A percentile compares a stretch with the other conserved stretches of the same genome.
These are phyloP conservation scores for Geotrichum ghanense DNA, from an alignment of 805 yeast genomes.

Conservation along the genomic window DNA sequence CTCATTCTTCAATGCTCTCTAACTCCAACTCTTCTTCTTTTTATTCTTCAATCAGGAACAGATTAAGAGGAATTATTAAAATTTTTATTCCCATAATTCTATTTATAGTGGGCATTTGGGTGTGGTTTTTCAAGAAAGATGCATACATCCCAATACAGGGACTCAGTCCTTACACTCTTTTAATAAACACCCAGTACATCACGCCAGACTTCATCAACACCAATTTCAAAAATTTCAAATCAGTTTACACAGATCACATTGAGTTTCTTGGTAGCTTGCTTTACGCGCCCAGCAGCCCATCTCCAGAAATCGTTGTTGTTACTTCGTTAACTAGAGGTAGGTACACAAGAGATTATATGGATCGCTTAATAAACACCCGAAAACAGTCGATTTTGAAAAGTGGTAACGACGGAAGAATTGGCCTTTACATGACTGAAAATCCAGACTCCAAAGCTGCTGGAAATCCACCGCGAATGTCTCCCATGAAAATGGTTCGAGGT, in stretches of 20 bases:
- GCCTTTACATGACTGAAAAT: background rate
- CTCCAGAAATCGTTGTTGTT: background rate
- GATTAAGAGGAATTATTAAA: background rate
- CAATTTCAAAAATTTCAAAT: background rate
- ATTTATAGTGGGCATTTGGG: background rate
- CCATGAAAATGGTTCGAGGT: slow-evolving; percentile 50
- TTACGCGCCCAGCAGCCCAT: background rate
- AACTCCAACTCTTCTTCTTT: background rate
- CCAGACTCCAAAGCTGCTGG: background rate
- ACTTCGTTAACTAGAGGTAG: background rate
- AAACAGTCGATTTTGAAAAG: background rate
- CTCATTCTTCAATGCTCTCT: background rate
- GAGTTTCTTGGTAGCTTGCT: background rate
- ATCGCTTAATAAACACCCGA: background rate
- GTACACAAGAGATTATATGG: background rate
- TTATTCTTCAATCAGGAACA: no score
- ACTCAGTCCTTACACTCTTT: background rate
- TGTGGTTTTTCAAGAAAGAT: background rate
- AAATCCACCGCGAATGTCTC: background rate
- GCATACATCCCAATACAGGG: background rate
- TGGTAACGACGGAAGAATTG: background rate
- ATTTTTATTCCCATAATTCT: background rate
- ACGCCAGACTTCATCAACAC: background rate
- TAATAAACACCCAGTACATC: background rate
- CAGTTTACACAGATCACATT: background rate